Evolutionary conservation across 2,329 filamentous ascomycete genomes (phyloP), one percentile per base, ranked within the genome.

Genomic region (Nigrospora sphaerica): DNA sequence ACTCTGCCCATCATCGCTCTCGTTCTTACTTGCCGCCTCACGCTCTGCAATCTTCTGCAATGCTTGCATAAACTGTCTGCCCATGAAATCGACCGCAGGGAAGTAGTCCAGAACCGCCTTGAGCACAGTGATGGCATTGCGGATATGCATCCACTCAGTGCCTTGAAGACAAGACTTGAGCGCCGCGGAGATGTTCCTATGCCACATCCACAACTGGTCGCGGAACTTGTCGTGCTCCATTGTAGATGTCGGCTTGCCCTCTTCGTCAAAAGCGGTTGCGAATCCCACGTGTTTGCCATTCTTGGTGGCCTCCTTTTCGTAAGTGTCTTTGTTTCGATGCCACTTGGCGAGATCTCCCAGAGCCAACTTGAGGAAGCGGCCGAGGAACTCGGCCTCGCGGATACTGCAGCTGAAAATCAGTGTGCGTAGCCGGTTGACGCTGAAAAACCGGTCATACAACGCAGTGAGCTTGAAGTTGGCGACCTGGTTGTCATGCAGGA

Each of bases 101-200:
- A 95, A 98, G 57, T 83, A 78, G 43, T 89, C 82, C 19, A 88
- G 78, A 41, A 95, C 76, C 12, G 81, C 78, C 62, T 93, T 95
- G 49, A 98, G 74, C 4, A 97, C 77, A 48, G 86, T 93, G 54
- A 97, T 95, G 39, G 90, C 89, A 62, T 98, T 98, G 46, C 92
- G 84, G 61, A 97, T 95, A 64, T 96, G 91, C 86, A 96, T 96
- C 79, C 93, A 98, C 66, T 97, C 92, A 32, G 80, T 83, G 28
- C 85, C 85, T 16, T 81, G 81, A 40, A 98, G 75, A 62, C 92
- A 96, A 34, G 78, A 78, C 62, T 90, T 91, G 46, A 98, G 72
- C 3, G 92, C 88, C 42, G 73, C 79, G 56, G 86, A 86, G 38
- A 98, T 70, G 52, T 86, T 82, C 57, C 85, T 83, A 65, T 98